Conservation (phyloP, 1,284 basidiomycete species). For the Ustilago hordei region DNA sequence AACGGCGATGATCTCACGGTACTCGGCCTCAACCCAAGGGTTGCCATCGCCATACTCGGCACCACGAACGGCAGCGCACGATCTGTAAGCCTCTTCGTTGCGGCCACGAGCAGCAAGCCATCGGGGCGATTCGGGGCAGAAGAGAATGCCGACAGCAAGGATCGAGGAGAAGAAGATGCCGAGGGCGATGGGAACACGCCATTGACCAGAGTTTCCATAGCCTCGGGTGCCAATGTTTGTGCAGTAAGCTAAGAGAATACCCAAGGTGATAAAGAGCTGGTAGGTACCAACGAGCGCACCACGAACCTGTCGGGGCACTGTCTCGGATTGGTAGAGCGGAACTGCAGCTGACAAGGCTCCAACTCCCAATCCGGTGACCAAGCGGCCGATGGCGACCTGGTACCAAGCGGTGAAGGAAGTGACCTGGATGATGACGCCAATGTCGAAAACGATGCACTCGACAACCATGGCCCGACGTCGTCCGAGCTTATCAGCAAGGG, state of each 20-base stretch:
- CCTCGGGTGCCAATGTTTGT: constrained; percentile 64
- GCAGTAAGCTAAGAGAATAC: constrained; percentile 80
- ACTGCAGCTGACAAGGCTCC: constrained; percentile 77
- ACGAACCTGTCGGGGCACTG: constrained; percentile 80
- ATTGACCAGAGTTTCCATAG: constrained; percentile 72
- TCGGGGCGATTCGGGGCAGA: constrained; percentile 81
- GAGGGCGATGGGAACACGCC: constrained; percentile 79
- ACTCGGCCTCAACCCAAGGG: constrained; percentile 64
- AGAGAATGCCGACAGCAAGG: constrained; percentile 77
- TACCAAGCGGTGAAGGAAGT: constrained; percentile 67
- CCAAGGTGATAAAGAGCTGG: constrained; percentile 72
- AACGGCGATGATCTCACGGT: constrained; percentile 62
- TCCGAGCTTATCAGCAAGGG: constrained; percentile 77
- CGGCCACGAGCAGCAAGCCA: constrained; percentile 76
- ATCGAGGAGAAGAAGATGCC: constrained; percentile 79
- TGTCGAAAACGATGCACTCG: constrained; percentile 77
- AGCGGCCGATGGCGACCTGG: constrained; percentile 75
- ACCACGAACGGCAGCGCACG: constrained; percentile 76
- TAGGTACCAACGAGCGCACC: constrained; percentile 79
- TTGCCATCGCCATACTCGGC: constrained; percentile 64
- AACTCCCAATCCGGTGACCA: constrained; percentile 73
- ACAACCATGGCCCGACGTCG: constrained; percentile 78
- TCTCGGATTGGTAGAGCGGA: constrained; percentile 81
- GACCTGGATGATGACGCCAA: constrained; percentile 77
- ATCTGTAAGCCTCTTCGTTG: constrained; percentile 73